Evolutionary conservation across 148 eudicot species (phyloP), one percentile per base, ranked within the genome.

Genomic region (Camellia japonica): DNA sequence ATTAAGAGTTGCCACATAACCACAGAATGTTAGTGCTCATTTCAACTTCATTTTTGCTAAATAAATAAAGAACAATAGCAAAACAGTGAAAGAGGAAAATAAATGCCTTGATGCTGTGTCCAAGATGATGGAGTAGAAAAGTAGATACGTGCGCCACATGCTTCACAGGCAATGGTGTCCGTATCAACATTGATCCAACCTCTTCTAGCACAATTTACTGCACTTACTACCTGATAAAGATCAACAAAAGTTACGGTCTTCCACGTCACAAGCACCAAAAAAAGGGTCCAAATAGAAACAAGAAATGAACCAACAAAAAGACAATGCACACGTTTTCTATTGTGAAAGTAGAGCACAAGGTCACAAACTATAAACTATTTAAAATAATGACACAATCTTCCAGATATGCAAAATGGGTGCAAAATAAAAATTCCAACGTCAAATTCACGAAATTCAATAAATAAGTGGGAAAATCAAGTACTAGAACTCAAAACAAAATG

Each of bases 101-200:
- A 55, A 46, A 30, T 66, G 73, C 99, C 94, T 92, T 93, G 98
- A 77, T 92, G 88, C 46, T 84, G 90, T 77, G 82, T 70, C 98
- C 98, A 93, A 83, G 94, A 84, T 72, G 95, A 84, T 64, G 98
- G 98, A 78, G 95, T 92, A 80, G 95, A 86, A 80, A 93, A 93
- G 79, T 91, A 87, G 68, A 93, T 88, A 67, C 97, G 99, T 9
- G 98, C 83, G 43, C 90, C 92, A 82, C 99, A 96, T 55, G 89
- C 78, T 82, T 91, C 93, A 83, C 99, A 96, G 15, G 94, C 93
- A 82, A 96, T 88, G 70, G 91, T 94, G 76, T 93, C 99, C 79
- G 84, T 74, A 83, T 93, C 97, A 54, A 92, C 88, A 84, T 93
- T 96, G 76, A 93, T 74, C 99, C 99, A 96, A 75, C 99, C 99